Evolutionary conservation across 2,329 filamentous ascomycete species (phyloP), one percentile per base, ranked within the genome.

Genomic region (Hypomyces perniciosus): DNA sequence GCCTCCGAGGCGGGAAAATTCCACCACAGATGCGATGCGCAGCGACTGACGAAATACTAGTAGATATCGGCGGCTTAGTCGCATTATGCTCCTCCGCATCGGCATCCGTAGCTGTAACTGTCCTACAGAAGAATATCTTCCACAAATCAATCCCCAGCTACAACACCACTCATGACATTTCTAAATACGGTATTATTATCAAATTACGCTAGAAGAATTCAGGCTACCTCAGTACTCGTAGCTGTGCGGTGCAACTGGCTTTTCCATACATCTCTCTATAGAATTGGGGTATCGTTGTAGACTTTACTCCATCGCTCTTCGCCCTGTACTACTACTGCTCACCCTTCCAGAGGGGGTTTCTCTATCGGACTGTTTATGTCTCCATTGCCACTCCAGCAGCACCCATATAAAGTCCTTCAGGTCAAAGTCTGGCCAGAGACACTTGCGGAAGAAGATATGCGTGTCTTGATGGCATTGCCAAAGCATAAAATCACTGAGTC

Each of bases 391-490:
- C 67, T 96, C 90, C 44, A 97, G 76, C 48, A 99, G 72, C 26
- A 99, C 91, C 7, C 92, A 93, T 13, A 99, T 69, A 68, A 97
- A 96, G 53, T 91, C 81, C 84, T 90, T 92, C 4, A 99, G 77
- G 65, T 95, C 90, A 61, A 99, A 96, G 56, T 96, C 90, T 2
- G 93, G 93, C 93, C 93, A 99, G 55, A 96, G 76, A 57, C 89
- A 93, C 61, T 95, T 81, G 51, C 96, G 72, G 65, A 97, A 99
- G 53, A 95, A 89, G 57, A 99, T 86, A 54, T 95, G 87, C 0
- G 93, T 96, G 56, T 92, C 78, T 64, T 96, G 83, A 64, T 97
- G 91, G 61, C 89, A 93, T 70, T 99, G 93, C 93, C 93, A 99
- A 33, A 99, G 83, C 91, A 99, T 93, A 62, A 97, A 99, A 67